Percentiles rank a stretch among this genome's conserved stretches.
Conservation (phyloP, 2,329 filamentous ascomycete genomes). For the Trichoderma simmonsii region DNA sequence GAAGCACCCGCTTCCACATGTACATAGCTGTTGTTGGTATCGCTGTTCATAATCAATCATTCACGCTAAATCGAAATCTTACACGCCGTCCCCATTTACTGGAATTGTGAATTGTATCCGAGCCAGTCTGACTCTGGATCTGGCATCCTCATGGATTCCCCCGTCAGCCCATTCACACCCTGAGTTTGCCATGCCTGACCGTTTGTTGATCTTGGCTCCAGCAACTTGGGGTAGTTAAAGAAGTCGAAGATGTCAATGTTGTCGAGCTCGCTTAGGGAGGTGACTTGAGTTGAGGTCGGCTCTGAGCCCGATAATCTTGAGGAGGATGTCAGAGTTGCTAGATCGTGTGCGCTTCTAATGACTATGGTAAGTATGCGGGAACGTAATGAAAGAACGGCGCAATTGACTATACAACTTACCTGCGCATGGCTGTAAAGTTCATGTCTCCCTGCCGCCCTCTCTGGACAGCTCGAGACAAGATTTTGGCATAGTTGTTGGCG, state of each 20-base stretch:
- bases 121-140: slow-evolving; percentile 35
- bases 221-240: slow-evolving; percentile 41
- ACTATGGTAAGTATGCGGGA: neutral
- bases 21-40: slow-evolving; percentile 5
- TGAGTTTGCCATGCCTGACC: slow-evolving; percentile 28
- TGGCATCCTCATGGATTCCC: slow-evolving; percentile 27
- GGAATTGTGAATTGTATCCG: slow-evolving; percentile 22
- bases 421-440: slow-evolving; percentile 40
- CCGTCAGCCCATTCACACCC: slow-evolving; percentile 23
- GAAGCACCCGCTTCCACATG: neutral
- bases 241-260: slow-evolving; percentile 46
- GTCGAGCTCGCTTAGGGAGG: slow-evolving; percentile 41
- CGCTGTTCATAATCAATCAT: slow-evolving; percentile 1
- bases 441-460: slow-evolving; percentile 35
- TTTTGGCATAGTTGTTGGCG: slow-evolving; percentile 41
- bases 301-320: slow-evolving; percentile 38
- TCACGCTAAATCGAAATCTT: neutral
- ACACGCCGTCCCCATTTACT: neutral
- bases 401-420: slow-evolving; percentile 24
- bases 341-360: slow-evolving; percentile 38
- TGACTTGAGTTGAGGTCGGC: slow-evolving; percentile 37
- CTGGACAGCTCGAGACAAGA: slow-evolving; percentile 39
- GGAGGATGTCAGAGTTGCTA: slow-evolving; percentile 37
- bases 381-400: neutral
- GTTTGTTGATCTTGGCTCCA: slow-evolving; percentile 22